phyloP scores from a whole-genome alignment of 768 basidiomycete species.

The Clavulina sp. region DNA sequence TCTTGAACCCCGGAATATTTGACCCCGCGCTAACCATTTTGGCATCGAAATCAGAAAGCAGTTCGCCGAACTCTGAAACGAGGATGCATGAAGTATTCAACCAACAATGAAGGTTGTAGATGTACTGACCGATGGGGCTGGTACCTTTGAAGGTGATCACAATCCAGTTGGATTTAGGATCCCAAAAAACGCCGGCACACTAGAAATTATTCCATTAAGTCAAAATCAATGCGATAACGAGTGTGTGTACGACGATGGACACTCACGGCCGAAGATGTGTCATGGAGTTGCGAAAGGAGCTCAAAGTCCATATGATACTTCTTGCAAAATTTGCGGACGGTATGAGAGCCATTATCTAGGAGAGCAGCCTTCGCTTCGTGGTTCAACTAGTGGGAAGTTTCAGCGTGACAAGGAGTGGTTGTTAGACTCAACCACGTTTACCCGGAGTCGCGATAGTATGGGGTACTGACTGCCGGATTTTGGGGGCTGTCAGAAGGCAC shows the following conservation, averaged over 20 bases:
- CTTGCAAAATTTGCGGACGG: slow-evolving; percentile 3
- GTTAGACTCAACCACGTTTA: background rate
- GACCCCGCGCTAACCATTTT: background rate
- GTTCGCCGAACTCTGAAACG: slow-evolving; percentile 9
- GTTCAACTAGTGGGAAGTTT: too few relatives aligned
- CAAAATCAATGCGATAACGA: slow-evolving; percentile 8
- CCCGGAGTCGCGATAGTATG: background rate
- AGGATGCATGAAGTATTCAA: slow-evolving; percentile 7
- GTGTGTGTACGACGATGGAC: too few relatives aligned
- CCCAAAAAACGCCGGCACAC: slow-evolving; percentile 10
- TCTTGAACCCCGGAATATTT: background rate
- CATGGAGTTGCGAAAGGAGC: background rate
- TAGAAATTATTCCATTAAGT: slow-evolving; percentile 10
- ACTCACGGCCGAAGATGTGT: too few relatives aligned
- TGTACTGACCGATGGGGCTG: too few relatives aligned
- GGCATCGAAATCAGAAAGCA: slow-evolving; percentile 10
- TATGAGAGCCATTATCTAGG: background rate
- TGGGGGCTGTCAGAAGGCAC: too few relatives aligned
- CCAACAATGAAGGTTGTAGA: too few relatives aligned
- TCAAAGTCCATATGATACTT: slow-evolving; percentile 7
- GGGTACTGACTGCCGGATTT: too few relatives aligned
- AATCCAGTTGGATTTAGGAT: slow-evolving; percentile 10
- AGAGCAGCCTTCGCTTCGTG: too few relatives aligned
- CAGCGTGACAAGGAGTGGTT: too few relatives aligned
- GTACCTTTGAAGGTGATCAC: slow-evolving; percentile 10